Evolutionary conservation across 805 yeast species (phyloP).

Genomic region (Lachancea mirantina): DNA sequence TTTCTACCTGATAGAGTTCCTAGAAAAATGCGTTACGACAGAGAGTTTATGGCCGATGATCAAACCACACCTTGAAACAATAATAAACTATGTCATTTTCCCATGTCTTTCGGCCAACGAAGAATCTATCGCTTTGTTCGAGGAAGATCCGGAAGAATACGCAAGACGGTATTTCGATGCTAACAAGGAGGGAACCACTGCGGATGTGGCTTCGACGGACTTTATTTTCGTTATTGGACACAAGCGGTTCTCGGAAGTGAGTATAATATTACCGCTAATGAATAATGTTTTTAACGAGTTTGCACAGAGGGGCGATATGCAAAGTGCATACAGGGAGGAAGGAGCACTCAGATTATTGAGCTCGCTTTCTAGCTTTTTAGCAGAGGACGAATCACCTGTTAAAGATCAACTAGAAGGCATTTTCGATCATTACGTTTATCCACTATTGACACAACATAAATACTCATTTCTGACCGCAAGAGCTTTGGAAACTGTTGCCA

Average conservation of each 20-base stretch:
- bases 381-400: conserved; percentile 37
- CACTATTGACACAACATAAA: conserved; percentile 48
- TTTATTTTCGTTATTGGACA: conserved; percentile 57
- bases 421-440: conserved; percentile 52
- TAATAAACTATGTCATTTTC: conserved; percentile 62
- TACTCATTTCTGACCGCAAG: conserved; percentile 65
- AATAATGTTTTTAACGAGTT: conserved; percentile 40
- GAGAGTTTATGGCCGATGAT: conserved; percentile 56
- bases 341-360: conserved; percentile 78
- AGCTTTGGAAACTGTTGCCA: conserved; percentile 52
- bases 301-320: conserved; percentile 30
- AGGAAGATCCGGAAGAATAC: conserved; percentile 77
- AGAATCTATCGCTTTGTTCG: conserved; percentile 61
- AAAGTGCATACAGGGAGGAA: conserved; percentile 60
- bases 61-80: conserved; percentile 54
- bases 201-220: conserved; percentile 76
- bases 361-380: conserved; percentile 42
- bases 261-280: conserved; percentile 48
- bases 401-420: conserved; percentile 57
- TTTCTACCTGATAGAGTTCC: conserved; percentile 57
- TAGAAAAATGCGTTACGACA: conserved; percentile 52
- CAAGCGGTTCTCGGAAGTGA: conserved; percentile 49
- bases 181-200: conserved; percentile 54
- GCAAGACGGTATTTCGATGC: conserved; percentile 65
- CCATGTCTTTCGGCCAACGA: conserved; percentile 68